phyloP scores from a whole-genome alignment of 73 alveolate genomes.

The Uronychia binucleata region DNA sequence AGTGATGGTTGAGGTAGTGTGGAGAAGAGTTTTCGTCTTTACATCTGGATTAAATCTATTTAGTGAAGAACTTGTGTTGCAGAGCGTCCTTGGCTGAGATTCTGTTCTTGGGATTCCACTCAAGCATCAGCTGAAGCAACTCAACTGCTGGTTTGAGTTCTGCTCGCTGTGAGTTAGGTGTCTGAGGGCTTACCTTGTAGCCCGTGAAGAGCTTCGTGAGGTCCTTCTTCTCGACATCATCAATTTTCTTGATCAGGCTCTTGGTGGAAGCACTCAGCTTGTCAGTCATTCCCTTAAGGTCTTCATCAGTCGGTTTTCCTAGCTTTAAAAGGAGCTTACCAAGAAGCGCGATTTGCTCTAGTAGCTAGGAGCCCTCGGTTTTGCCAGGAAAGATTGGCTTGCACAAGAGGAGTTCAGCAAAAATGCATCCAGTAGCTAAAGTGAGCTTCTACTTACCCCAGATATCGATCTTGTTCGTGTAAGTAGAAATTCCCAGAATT shows the following conservation, averaged over 20 bases:
- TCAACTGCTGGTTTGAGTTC: constrained; percentile 53
- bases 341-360: constrained; percentile 60
- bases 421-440: constrained; percentile 68
- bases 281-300: constrained; percentile 15
- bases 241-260: constrained; percentile 39
- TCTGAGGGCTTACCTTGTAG: background rate
- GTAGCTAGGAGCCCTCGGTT: constrained; percentile 64
- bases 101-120: constrained; percentile 80
- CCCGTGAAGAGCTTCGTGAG: constrained; percentile 33
- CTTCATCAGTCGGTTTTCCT: constrained; percentile 31
- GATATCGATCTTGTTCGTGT: constrained; percentile 68
- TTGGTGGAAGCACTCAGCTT: constrained; percentile 21
- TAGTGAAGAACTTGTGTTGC: constrained; percentile 62
- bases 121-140: constrained; percentile 62
- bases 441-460: constrained; percentile 40
- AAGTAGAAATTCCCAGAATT: constrained; percentile 66
- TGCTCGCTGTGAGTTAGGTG: background rate
- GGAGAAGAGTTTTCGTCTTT: too few species aligned
- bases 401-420: constrained; percentile 62
- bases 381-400: constrained; percentile 74
- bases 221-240: constrained; percentile 51
- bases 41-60: background rate
- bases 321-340: constrained; percentile 21
- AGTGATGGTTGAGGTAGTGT: constrained; percentile 5
- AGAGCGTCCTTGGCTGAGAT: constrained; percentile 68